A percentile compares a stretch with the other conserved stretches of the same genome.
These are phyloP conservation scores for Pleurotus tuoliensis DNA, from an alignment of 768 basidiomycete species.

Conservation along the genomic window DNA sequence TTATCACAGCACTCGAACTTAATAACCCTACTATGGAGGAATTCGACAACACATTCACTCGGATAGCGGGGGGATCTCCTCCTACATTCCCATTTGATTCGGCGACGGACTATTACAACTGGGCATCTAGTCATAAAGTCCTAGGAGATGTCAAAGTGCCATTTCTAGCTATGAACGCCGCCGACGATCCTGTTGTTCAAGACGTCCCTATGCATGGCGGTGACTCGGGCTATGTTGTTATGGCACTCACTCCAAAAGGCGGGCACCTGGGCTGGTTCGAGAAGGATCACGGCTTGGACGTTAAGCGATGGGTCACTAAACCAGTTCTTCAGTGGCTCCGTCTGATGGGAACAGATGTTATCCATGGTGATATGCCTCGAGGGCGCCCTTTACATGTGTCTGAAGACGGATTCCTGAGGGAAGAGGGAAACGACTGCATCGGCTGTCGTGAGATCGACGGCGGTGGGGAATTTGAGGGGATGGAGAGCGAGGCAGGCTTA, in stretches of 20 bases:
- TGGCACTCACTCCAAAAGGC: constrained; percentile 60
- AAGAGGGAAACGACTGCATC: constrained; percentile 50
- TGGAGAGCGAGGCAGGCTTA: constrained; percentile 49
- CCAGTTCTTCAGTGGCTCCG: constrained; percentile 74
- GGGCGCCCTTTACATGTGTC: constrained; percentile 35
- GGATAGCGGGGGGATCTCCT: constrained; percentile 65
- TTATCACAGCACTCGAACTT: constrained; percentile 39
- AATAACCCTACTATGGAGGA: constrained; percentile 51
- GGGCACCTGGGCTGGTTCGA: constrained; percentile 88
- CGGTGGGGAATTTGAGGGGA: constrained; percentile 49
- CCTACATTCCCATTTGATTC: constrained; percentile 47
- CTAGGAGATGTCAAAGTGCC: constrained; percentile 63
- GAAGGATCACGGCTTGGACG: constrained; percentile 30
- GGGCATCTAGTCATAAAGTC: constrained; percentile 58
- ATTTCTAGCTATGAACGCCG: constrained; percentile 69
- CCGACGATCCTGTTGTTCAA: constrained; percentile 74
- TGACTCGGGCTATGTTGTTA: constrained; percentile 50
- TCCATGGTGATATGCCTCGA: constrained; percentile 27
- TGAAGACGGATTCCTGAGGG: constrained; percentile 57
- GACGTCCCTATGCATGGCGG: constrained; percentile 55
- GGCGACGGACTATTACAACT: constrained; percentile 45
- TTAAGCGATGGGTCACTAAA: constrained; percentile 62
- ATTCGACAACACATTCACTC: constrained; percentile 63
- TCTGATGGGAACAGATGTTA: constrained; percentile 50
- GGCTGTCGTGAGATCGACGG: constrained; percentile 58